These are phyloP conservation scores for Mucor piriformis DNA, from an alignment of 371 early-diverging fungal genomes.

Conservation along the genomic window DNA sequence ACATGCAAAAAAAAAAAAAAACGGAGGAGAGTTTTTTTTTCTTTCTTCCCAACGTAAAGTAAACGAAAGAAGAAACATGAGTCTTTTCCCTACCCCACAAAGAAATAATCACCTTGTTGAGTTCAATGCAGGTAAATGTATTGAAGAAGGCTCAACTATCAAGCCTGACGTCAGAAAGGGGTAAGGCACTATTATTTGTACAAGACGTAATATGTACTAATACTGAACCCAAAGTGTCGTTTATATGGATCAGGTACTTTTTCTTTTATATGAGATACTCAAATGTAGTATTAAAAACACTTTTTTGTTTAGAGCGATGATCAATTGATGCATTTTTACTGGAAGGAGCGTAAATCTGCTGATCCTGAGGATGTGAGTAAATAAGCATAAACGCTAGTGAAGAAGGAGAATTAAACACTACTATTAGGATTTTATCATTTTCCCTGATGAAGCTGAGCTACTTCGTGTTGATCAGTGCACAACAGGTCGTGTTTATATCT, in stretches of 20 bases:
- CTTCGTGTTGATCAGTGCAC: constrained; percentile 67
- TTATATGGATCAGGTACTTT: constrained; percentile 56
- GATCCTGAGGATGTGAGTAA: constrained; percentile 58
- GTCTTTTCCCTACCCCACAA: constrained; percentile 28
- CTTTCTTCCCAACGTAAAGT: neutral
- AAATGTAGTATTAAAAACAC: neutral
- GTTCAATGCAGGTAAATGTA: constrained; percentile 80
- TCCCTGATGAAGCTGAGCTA: constrained; percentile 80
- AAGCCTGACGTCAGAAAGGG: constrained; percentile 78
- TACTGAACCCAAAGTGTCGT: constrained; percentile 6
- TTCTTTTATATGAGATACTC: too few relatives aligned
- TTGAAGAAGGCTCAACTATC: constrained; percentile 67
- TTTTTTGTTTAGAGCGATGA: constrained; percentile 51
- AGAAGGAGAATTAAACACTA: neutral
- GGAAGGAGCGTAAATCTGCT: constrained; percentile 68
- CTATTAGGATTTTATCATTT: constrained; percentile 68
- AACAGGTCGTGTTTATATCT: constrained; percentile 73
- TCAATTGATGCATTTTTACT: constrained; percentile 74
- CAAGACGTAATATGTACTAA: neutral
- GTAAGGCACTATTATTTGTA: constrained; percentile 28
- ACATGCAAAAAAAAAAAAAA: too few relatives aligned
- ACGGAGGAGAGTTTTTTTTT: neutral
- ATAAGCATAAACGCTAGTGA: neutral
- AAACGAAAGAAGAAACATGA: constrained; percentile 4
- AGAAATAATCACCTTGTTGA: constrained; percentile 45